Percentiles rank a stretch among this genome's conserved stretches.
Conservation (phyloP, 208 protist genomes). For the Endotrypanum monterogeii region DNA sequence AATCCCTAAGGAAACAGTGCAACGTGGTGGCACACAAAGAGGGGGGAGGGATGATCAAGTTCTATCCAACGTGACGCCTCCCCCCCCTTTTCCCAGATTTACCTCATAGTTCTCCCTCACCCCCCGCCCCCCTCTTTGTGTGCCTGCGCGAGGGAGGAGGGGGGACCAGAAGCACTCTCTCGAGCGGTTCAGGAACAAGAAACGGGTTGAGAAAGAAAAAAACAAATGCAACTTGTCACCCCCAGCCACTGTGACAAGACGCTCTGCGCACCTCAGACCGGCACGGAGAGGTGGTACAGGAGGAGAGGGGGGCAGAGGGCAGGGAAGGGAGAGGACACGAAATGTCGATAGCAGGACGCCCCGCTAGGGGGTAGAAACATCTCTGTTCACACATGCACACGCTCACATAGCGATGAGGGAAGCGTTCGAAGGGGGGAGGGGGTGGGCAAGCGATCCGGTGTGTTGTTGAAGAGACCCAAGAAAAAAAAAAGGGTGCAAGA, state of each 20-base stretch:
- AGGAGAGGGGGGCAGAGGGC: neutral
- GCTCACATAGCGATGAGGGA: too few species aligned
- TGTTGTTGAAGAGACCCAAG: too few species aligned
- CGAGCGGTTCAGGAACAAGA: slow-evolving; percentile 2
- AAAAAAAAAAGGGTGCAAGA: neutral
- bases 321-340: neutral
- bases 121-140: neutral
- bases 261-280: too few species aligned
- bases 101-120: neutral
- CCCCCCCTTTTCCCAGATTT: too few species aligned
- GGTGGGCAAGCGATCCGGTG: too few species aligned
- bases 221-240: too few species aligned
- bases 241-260: too few species aligned
- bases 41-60: neutral
- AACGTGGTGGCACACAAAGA: neutral
- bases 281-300: neutral
- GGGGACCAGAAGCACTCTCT: neutral
- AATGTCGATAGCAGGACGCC: neutral
- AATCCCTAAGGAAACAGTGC: neutral
- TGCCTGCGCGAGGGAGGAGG: neutral
- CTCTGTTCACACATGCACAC: too few species aligned
- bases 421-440: too few species aligned
- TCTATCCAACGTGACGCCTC: too few species aligned
- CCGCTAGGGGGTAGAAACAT: too few species aligned
- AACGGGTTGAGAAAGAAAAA: too few species aligned